phyloP scores from a whole-genome alignment of 1,139 yeast genomes.

The Saccharomyces pastorianus region DNA sequence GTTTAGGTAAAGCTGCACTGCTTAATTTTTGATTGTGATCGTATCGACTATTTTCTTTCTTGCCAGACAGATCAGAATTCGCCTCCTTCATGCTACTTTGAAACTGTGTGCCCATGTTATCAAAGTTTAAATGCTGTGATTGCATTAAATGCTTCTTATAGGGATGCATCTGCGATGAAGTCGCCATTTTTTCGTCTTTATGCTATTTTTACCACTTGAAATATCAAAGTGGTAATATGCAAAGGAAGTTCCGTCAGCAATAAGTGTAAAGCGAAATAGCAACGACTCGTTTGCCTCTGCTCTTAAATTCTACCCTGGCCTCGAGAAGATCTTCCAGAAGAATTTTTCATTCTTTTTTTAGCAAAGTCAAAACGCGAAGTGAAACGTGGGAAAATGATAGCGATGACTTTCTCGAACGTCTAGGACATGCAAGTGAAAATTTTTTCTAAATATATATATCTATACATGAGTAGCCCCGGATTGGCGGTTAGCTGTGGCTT shows the following conservation, averaged over 20 bases:
- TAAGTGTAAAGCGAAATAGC: neutral
- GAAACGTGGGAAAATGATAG: neutral
- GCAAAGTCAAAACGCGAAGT: neutral
- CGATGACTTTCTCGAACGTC: neutral
- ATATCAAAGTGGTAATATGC: neutral
- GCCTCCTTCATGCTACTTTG: neutral
- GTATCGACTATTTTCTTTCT: neutral
- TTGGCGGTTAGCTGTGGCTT: neutral
- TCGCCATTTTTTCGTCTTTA: neutral
- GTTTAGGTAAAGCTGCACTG: neutral
- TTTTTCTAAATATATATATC: too few relatives aligned
- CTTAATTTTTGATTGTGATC: neutral
- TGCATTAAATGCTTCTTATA: constrained; percentile 15
- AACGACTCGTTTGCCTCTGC: neutral
- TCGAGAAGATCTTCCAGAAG: neutral
- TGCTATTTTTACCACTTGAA: neutral
- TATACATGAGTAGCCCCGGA: too few relatives aligned
- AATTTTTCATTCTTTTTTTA: neutral
- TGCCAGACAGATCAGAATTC: neutral
- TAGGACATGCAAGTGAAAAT: neutral
- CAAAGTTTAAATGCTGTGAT: constrained; percentile 6
- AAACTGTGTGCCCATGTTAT: neutral
- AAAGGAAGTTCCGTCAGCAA: neutral
- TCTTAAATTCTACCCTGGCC: neutral
- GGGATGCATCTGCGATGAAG: constrained; percentile 11